These are phyloP conservation scores for Fusarium verrucosum DNA, from an alignment of 2,329 filamentous ascomycete genomes.

Conservation along the genomic window DNA sequence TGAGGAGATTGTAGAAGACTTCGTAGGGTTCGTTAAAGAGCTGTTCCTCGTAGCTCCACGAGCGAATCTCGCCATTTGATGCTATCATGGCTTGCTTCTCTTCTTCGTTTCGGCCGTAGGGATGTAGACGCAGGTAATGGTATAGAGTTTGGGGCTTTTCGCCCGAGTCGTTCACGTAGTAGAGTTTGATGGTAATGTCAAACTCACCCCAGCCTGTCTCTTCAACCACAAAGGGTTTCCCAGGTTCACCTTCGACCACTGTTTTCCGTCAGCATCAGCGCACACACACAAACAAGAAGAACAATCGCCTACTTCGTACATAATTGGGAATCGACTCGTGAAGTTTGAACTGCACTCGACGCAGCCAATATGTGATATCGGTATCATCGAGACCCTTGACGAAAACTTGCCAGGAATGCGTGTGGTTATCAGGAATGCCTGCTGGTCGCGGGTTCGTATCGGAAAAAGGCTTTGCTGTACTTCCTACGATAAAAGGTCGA, in stretches of 20 bases:
- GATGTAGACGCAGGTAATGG: slow-evolving; percentile 90
- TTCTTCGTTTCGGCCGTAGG: slow-evolving; percentile 84
- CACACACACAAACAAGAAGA: neutral
- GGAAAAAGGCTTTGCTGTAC: slow-evolving; percentile 81
- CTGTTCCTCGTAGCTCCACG: slow-evolving; percentile 91
- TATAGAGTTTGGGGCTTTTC: slow-evolving; percentile 98
- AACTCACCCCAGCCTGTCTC: slow-evolving; percentile 99
- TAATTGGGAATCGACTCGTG: slow-evolving; percentile 97
- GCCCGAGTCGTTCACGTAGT: slow-evolving; percentile 85
- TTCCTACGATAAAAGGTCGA: slow-evolving; percentile 77
- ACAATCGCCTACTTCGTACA: slow-evolving; percentile 70
- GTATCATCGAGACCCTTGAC: slow-evolving; percentile 89
- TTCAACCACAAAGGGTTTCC: slow-evolving; percentile 80
- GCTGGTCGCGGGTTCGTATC: slow-evolving; percentile 81
- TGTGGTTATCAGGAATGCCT: slow-evolving; percentile 86
- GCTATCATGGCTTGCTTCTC: slow-evolving; percentile 69
- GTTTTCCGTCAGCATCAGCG: slow-evolving; percentile 28
- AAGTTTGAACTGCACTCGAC: slow-evolving; percentile 97
- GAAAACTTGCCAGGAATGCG: slow-evolving; percentile 95
- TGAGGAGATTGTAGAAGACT: slow-evolving; percentile 88
- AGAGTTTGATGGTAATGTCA: slow-evolving; percentile 93
- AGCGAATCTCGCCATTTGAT: slow-evolving; percentile 72
- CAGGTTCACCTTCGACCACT: slow-evolving; percentile 76
- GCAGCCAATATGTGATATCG: slow-evolving; percentile 94
- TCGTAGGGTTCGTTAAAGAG: slow-evolving; percentile 98